Evolutionary conservation across 2,329 filamentous ascomycete genomes (phyloP), one percentile per base, ranked within the genome.

Genomic region (Apiospora hydei): DNA sequence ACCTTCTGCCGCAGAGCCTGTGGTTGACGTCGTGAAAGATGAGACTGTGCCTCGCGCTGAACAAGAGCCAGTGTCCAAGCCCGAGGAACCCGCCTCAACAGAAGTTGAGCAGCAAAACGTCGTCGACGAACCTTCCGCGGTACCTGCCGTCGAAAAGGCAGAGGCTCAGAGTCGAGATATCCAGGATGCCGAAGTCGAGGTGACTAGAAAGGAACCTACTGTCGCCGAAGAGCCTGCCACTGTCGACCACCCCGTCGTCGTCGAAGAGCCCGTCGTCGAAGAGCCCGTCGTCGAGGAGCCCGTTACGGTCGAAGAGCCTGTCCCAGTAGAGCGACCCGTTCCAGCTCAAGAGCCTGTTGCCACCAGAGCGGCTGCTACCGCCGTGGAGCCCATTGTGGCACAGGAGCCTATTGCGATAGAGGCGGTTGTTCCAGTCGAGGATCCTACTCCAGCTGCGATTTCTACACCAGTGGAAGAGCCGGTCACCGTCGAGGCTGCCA

Each of bases 401-500:
- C 26, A 44, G 68, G 67, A 69, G 18, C 41, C 70, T 30, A 24
- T 51, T 67, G 24, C 43, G 26, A 13, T 57, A 21, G 53, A 57
- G 67, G 30, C 70, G 5, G 44, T 47, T 68, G 24, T 24, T 68
- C 21, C 44, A 61, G 51, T 41, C n/a, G 67, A 67, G 30, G 70
- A 72, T 6, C 44, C 7, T 46, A 16, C 41, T 53, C 49, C 49
- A 51, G 46, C 49, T 30, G 46, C 7, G 41, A 8, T 43, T 11
- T 13, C 41, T 43, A 43, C 8, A 14, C 41, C 41, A 14, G 41
- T 43, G 10, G 8, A 30, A 51, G 53, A 51, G 30, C 69, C 70
- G 21, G 61, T 71, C 11, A 26, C 34, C 51, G 34, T 18, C 49
- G 73, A 75, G 30, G 72, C 70, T 14, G 8, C 69, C 16, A 44